phyloP scores from a whole-genome alignment of 2,329 filamentous ascomycete species.

The Bertia moriformis region DNA sequence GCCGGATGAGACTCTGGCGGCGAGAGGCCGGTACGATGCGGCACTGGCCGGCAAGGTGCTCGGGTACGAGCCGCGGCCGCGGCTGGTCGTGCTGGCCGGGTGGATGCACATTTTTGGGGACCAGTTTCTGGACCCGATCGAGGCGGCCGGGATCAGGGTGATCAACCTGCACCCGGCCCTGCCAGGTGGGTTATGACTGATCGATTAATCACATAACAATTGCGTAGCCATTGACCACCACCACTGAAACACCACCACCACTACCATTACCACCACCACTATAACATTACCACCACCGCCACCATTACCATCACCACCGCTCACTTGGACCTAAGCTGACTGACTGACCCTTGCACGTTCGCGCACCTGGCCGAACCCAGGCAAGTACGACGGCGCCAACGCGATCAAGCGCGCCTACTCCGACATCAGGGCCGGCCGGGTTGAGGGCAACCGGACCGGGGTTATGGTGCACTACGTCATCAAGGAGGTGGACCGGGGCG shows the following conservation, averaged over 20 bases:
- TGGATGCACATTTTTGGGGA: conserved; percentile 75
- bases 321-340: no score
- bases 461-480: conserved; percentile 85
- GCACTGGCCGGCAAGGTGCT: conserved; percentile 59
- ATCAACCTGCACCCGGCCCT: conserved; percentile 74
- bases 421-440: conserved; percentile 49
- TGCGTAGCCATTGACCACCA: no score
- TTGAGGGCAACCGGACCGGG: conserved; percentile 55
- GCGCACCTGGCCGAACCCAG: no score
- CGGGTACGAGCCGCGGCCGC: conserved; percentile 35
- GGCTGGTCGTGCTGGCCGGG: conserved; percentile 68
- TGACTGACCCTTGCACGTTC: no score
- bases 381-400: conserved; percentile 60
- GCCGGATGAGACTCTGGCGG: conserved; percentile 54
- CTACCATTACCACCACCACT: no score
- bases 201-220: no score
- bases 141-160: conserved; percentile 44
- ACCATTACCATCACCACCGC: no score
- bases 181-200: conserved; percentile 31
- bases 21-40: conserved; percentile 57
- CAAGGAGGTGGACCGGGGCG: conserved; percentile 64
- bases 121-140: conserved; percentile 56
- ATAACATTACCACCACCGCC: no score
- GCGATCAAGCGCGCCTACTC: conserved; percentile 68
- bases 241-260: no score